These are phyloP conservation scores for Xylaria sp. DNA, from an alignment of 2,329 filamentous ascomycete species.

Conservation along the genomic window DNA sequence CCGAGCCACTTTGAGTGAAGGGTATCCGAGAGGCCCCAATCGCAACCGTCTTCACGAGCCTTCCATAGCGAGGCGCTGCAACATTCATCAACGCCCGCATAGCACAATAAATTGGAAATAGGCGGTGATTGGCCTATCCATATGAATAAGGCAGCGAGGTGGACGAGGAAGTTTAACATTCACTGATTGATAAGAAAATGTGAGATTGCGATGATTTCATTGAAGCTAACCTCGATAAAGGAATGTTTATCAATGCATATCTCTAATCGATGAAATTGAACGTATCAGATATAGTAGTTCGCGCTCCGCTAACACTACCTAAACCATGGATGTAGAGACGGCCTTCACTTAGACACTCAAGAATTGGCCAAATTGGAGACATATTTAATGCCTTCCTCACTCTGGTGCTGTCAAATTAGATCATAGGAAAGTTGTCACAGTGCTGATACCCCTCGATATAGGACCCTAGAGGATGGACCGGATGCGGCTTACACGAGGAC, in stretches of 20 bases:
- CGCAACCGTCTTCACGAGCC: conserved; percentile 39
- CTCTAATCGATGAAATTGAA: neutral
- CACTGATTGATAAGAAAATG: conserved; percentile 4
- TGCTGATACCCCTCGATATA: neutral
- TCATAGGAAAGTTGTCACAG: neutral
- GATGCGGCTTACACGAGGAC: conserved; percentile 11
- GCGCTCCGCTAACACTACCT: too few relatives aligned
- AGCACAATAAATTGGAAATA: conserved; percentile 32
- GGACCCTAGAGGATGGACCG: neutral
- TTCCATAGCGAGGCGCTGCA: conserved; percentile 45
- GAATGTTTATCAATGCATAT: conserved; percentile 15
- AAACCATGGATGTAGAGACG: neutral
- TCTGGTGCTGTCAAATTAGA: neutral
- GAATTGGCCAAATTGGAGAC: neutral
- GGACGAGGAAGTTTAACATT: neutral
- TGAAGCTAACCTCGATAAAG: conserved; percentile 9
- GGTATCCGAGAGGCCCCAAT: conserved; percentile 26
- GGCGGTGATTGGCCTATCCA: conserved; percentile 39
- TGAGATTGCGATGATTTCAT: conserved; percentile 7
- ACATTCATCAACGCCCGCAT: conserved; percentile 45
- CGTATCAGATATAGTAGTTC: neutral
- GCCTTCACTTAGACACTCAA: neutral
- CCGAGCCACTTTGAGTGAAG: neutral
- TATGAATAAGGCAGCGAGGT: conserved; percentile 28
- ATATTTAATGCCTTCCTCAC: neutral